phyloP scores from a whole-genome alignment of 1,284 basidiomycete species.

The Neolentinus lepideus region DNA sequence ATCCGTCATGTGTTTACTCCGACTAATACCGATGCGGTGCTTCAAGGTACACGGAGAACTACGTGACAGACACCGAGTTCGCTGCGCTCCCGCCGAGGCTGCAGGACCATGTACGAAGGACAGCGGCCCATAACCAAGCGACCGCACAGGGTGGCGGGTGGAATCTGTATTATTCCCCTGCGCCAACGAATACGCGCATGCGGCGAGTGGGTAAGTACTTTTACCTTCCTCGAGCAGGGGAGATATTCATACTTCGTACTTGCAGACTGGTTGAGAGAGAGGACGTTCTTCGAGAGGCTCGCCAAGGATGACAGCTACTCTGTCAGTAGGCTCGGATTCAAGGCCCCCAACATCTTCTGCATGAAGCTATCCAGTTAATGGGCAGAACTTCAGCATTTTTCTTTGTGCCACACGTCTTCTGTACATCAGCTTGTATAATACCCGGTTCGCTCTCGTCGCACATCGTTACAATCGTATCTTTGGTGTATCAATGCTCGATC shows the following conservation, averaged over 20 bases:
- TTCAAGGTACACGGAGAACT: constrained; percentile 57
- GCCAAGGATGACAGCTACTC: constrained; percentile 52
- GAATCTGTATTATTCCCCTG: constrained; percentile 41
- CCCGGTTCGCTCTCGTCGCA: no score
- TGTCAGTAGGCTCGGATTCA: constrained; percentile 55
- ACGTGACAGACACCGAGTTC: constrained; percentile 62
- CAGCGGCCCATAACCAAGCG: constrained; percentile 35
- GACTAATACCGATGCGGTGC: background rate
- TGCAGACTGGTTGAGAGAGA: constrained; percentile 70
- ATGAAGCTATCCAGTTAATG: constrained; percentile 34
- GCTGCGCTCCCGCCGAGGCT: constrained; percentile 46
- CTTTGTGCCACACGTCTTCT: no score
- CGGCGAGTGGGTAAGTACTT: constrained; percentile 50
- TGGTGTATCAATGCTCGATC: no score
- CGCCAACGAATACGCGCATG: constrained; percentile 38
- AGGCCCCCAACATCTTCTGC: constrained; percentile 70
- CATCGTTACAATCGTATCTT: no score
- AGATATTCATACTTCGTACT: background rate
- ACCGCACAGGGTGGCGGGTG: constrained; percentile 21
- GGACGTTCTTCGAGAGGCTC: constrained; percentile 63
- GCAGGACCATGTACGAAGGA: constrained; percentile 64
- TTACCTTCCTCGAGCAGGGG: background rate
- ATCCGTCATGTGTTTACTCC: constrained; percentile 5
- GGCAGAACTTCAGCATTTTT: no score
- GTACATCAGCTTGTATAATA: no score